phyloP scores from a whole-genome alignment of 2,329 filamentous ascomycete genomes.

The Talaromyces verruculosus region DNA sequence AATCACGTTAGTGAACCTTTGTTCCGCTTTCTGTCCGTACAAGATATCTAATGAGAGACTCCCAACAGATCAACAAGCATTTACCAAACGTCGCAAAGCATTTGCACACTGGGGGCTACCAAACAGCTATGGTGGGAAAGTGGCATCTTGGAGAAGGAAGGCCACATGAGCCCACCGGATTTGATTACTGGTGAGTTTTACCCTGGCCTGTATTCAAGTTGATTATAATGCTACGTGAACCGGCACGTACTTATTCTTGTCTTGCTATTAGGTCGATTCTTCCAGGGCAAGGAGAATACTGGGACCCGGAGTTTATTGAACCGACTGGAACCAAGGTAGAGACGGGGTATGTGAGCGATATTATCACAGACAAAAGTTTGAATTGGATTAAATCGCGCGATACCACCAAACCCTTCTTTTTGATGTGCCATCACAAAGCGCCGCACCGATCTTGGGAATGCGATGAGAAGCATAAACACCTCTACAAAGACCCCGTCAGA shows the following conservation, averaged over 20 bases:
- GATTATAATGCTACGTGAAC: no score
- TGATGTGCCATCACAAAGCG: constrained; percentile 60
- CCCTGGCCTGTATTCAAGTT: no score
- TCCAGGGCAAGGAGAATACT: constrained; percentile 55
- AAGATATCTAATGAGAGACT: neutral
- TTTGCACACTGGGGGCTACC: constrained; percentile 50
- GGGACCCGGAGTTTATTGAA: constrained; percentile 54
- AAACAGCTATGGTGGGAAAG: constrained; percentile 56
- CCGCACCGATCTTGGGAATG: constrained; percentile 56
- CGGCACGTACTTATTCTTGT: no score
- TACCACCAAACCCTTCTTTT: constrained; percentile 48
- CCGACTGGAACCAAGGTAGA: constrained; percentile 32
- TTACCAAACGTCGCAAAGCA: constrained; percentile 55
- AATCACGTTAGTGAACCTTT: constrained; percentile 28
- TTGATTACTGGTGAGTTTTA: constrained; percentile 53
- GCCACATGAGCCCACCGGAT: constrained; percentile 50
- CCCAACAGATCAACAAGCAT: constrained; percentile 47
- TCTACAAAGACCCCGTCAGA: constrained; percentile 50
- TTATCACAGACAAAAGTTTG: constrained; percentile 54
- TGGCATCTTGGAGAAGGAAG: constrained; percentile 55
- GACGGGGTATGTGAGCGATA: constrained; percentile 53
- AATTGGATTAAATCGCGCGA: constrained; percentile 42
- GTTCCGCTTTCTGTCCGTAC: neutral
- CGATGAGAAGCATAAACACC: constrained; percentile 49
- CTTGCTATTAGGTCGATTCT: constrained; percentile 26